phyloP scores from a whole-genome alignment of 805 yeast species.

The Myxozyma neglecta region DNA sequence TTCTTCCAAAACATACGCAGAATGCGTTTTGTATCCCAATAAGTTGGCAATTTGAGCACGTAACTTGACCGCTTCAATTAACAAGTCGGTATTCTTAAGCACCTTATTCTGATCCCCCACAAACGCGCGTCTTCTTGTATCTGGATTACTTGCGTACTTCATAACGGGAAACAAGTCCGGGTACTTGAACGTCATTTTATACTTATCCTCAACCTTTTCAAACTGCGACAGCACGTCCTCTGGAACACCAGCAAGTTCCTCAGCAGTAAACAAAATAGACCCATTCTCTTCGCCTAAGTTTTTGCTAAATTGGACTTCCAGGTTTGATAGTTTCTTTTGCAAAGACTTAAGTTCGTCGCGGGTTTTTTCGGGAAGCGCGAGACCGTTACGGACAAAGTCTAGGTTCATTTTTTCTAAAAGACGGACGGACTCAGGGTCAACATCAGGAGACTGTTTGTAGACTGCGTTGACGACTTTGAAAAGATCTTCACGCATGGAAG shows the following conservation, averaged over 20 bases:
- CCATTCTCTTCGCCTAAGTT: conserved; percentile 53
- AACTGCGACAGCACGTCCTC: conserved; percentile 59
- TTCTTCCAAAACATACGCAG: conserved; percentile 70
- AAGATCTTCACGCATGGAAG: conserved; percentile 65
- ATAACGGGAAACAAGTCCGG: conserved; percentile 77
- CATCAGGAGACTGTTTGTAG: conserved; percentile 41
- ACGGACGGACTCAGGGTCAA: conserved; percentile 58
- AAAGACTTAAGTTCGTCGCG: conserved; percentile 59
- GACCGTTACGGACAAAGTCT: conserved; percentile 66
- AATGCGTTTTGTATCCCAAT: conserved; percentile 67
- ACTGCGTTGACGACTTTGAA: conserved; percentile 59
- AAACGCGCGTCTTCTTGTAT: conserved; percentile 66
- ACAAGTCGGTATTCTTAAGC: conserved; percentile 61
- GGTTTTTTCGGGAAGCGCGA: conserved; percentile 56
- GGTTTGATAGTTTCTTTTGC: conserved; percentile 58
- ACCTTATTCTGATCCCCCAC: conserved; percentile 68
- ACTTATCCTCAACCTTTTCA: conserved; percentile 49
- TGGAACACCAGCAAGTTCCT: conserved; percentile 75
- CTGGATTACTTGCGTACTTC: conserved; percentile 63
- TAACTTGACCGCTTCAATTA: conserved; percentile 58
- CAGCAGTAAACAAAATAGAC: conserved; percentile 56
- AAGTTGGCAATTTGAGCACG: conserved; percentile 62
- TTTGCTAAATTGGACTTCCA: conserved; percentile 58
- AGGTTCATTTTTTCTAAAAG: conserved; percentile 57
- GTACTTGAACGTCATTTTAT: conserved; percentile 75